These are phyloP conservation scores for Ustilago hordei DNA, from an alignment of 1,284 basidiomycete genomes.

Conservation along the genomic window DNA sequence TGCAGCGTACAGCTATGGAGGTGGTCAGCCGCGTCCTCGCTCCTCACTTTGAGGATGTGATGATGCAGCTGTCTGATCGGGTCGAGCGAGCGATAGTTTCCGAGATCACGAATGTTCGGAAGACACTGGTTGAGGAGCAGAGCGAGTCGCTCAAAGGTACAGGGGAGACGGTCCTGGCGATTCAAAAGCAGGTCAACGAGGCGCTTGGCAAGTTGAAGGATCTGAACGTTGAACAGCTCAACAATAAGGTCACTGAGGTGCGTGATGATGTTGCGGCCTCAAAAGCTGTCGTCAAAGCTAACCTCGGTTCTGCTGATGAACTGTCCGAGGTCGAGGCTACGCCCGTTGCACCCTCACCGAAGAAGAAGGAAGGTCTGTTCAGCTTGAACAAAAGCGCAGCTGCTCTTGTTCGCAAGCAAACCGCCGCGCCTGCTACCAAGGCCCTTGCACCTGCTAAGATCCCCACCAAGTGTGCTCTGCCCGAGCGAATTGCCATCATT, in stretches of 20 bases:
- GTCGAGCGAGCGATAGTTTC: conserved; percentile 36
- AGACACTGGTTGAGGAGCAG: conserved; percentile 47
- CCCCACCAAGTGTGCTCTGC: conserved; percentile 26
- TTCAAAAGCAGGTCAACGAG: conserved; percentile 14
- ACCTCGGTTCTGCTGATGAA: conserved; percentile 5
- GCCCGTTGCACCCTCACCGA: background rate
- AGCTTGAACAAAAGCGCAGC: conserved; percentile 1
- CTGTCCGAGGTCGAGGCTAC: conserved; percentile 9
- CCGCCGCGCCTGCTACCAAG: background rate
- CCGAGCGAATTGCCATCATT: conserved; percentile 71
- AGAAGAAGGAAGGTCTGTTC: background rate
- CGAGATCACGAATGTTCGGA: conserved; percentile 49
- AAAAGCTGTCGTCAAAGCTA: background rate
- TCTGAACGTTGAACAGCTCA: conserved; percentile 10
- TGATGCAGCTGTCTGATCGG: conserved; percentile 27
- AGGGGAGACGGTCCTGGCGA: conserved; percentile 14
- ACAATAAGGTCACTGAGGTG: conserved; percentile 3
- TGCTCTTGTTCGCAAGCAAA: background rate
- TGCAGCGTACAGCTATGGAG: conserved; percentile 54
- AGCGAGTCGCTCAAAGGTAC: conserved; percentile 31
- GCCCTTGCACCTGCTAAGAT: conserved; percentile 9
- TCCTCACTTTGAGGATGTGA: conserved; percentile 53
- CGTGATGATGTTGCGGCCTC: background rate
- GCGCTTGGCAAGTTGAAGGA: conserved; percentile 20
- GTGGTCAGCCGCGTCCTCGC: conserved; percentile 49